Conservation (phyloP, 331 rosid genomes). For the Dryas integrifolia region DNA sequence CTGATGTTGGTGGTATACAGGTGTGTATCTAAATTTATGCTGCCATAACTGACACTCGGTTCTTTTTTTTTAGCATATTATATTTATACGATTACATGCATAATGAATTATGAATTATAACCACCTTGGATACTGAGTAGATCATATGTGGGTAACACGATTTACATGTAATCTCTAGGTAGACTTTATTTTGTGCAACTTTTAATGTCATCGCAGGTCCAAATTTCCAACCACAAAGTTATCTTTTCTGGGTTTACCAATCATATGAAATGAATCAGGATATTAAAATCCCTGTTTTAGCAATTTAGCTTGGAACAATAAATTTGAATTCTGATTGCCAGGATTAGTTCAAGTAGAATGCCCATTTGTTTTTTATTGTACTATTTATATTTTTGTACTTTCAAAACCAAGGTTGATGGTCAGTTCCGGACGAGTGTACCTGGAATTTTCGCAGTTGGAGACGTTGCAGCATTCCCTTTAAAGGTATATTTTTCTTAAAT, state of each 20-base stretch:
- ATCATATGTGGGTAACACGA: background rate
- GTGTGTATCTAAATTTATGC: conserved; percentile 23
- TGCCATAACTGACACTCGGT: background rate
- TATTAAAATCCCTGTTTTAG: background rate
- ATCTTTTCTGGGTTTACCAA: background rate
- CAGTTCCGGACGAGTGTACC: conserved; percentile 69
- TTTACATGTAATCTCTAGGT: background rate
- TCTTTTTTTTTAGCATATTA: background rate
- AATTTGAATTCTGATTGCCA: background rate
- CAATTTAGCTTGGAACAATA: background rate
- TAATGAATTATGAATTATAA: background rate
- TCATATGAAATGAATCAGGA: background rate
- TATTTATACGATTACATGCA: background rate
- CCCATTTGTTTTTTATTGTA: background rate
- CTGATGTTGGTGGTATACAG: conserved; percentile 78
- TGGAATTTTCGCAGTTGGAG: conserved; percentile 88
- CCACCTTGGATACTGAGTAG: background rate
- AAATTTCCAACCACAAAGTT: background rate
- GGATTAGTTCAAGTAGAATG: background rate
- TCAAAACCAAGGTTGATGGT: conserved; percentile 72
- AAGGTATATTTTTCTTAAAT: conserved; percentile 49
- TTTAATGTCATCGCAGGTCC: background rate
- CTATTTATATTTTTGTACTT: conserved; percentile 5
- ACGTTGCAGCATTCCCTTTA: conserved; percentile 87
- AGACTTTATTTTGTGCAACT: background rate